Evolutionary conservation across 1,139 yeast genomes (phyloP), one percentile per base, ranked within the genome.

Genomic region (Nadsonia commutata): DNA sequence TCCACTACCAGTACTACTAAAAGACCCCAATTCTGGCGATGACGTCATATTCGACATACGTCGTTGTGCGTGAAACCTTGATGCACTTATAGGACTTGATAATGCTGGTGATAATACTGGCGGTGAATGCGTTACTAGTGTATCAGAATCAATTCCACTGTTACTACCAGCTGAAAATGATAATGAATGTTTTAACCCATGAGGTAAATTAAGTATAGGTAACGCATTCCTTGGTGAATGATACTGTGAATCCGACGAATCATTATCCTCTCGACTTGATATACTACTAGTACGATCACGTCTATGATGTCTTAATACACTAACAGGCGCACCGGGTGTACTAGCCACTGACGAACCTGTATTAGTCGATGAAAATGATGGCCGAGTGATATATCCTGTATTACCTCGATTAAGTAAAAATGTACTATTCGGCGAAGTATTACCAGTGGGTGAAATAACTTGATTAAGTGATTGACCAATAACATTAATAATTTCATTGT

Each of bases 21-120:
- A 27, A 27, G 33, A 52, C 42, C 56, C 40, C 47, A 54, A 48
- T 48, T 56, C 60, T 8, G 59, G 59, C 23, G 55, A 51, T 5
- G 57, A 49, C 38, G 51, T 57, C 51, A 51, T 53, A 37, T 50
- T 53, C 6, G 55, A 50, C 27, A 54, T 47, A 3, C 58, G 49
- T 16, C 56, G 44, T 8, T 27, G 33, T 4, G 33, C 33, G 33
- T 27, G 33, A 16, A 27, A 27, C n/a, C 33, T 13, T 16, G 33
- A 11, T 13, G n/a, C 16, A 27, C 33, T 27, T 8, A 27, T 27
- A 3, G 33, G 33, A 13, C 33, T 27, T 16, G 33, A 27, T 27
- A 27, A 27, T 4, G 33, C 33, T 11, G 33, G 33, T 5, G 33
- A 27, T 27, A 27, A 6, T 3, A 27, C n/a, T 4, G 33, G 33